Evolutionary conservation across 768 basidiomycete genomes (phyloP).

Genomic region (Kwoniella sp.): DNA sequence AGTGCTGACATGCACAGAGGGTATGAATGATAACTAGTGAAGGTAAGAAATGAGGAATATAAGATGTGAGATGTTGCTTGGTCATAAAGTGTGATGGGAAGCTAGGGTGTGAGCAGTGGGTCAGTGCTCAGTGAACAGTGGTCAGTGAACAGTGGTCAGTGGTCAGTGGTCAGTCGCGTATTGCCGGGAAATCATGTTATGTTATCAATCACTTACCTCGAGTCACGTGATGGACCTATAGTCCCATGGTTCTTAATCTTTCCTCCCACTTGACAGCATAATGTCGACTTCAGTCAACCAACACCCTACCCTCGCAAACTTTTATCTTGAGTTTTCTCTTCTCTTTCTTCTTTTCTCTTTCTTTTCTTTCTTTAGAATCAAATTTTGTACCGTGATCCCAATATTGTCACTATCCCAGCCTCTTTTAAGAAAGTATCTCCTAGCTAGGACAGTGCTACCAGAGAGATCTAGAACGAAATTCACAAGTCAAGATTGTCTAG

Average conservation of each 20-base stretch:
- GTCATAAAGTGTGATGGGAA: background rate
- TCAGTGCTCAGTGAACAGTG: background rate
- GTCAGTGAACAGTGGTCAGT: background rate
- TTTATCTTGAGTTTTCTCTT: background rate
- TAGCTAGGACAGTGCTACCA: slow-evolving; percentile 39
- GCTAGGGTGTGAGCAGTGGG: background rate
- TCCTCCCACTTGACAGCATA: background rate
- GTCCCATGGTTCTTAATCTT: background rate
- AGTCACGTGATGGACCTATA: background rate
- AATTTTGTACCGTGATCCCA: slow-evolving; percentile 39
- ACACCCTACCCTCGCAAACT: background rate
- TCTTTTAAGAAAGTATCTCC: slow-evolving; percentile 1
- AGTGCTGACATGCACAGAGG: too few relatives aligned
- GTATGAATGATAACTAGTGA: too few relatives aligned
- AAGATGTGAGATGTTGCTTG: background rate
- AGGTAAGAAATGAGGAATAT: background rate
- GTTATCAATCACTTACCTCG: background rate
- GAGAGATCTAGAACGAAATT: slow-evolving; percentile 41
- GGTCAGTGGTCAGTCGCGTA: slow-evolving; percentile 3
- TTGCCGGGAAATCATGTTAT: background rate
- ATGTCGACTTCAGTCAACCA: too few relatives aligned
- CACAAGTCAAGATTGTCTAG: slow-evolving; percentile 40
- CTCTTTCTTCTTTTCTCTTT: slow-evolving; percentile 5
- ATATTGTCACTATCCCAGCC: slow-evolving; percentile 40
- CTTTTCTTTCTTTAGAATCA: slow-evolving; percentile 30